These are phyloP conservation scores for Russula earlei DNA, from an alignment of 768 basidiomycete genomes.

Conservation along the genomic window DNA sequence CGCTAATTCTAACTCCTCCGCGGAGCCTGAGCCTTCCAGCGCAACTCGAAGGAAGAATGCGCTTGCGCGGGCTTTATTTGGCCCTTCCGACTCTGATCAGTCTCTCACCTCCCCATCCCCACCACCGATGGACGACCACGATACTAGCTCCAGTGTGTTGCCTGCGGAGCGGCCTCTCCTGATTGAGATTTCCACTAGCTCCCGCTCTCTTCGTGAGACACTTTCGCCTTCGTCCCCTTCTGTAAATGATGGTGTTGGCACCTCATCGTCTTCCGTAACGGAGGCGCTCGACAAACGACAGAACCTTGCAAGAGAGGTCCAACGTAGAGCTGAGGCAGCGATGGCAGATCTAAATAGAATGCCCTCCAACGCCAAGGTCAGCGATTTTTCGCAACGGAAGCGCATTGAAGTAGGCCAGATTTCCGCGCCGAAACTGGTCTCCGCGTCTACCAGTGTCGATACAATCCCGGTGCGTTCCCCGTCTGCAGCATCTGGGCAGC, in stretches of 20 bases:
- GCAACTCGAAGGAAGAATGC: slow-evolving; percentile 51
- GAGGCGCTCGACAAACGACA: slow-evolving; percentile 8
- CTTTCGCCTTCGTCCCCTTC: slow-evolving; percentile 27
- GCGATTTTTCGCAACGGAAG: slow-evolving; percentile 23
- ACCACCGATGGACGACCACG: slow-evolving; percentile 1
- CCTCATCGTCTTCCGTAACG: not conserved
- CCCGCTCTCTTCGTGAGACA: slow-evolving; percentile 35
- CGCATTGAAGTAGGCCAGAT: slow-evolving; percentile 32
- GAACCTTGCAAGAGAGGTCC: slow-evolving; percentile 17
- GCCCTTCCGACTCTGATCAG: slow-evolving; percentile 34
- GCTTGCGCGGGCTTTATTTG: slow-evolving; percentile 71
- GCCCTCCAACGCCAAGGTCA: slow-evolving; percentile 30
- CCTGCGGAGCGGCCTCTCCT: slow-evolving; percentile 45
- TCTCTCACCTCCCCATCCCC: slow-evolving; percentile 27
- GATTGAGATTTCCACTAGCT: slow-evolving; percentile 34
- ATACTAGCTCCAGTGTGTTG: slow-evolving; percentile 38
- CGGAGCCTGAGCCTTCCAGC: slow-evolving; percentile 24
- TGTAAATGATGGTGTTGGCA: not conserved
- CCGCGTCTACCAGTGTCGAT: slow-evolving; percentile 32
- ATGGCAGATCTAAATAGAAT: slow-evolving; percentile 34
- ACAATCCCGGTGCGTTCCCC: slow-evolving; percentile 26
- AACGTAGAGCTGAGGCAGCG: slow-evolving; percentile 25
- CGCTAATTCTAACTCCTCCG: slow-evolving; percentile 28
- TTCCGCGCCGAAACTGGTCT: slow-evolving; percentile 32
- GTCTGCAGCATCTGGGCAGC: slow-evolving; percentile 20